Conservation (phyloP, 129 eudicot genomes). For the Ambrosia trifida region DNA sequence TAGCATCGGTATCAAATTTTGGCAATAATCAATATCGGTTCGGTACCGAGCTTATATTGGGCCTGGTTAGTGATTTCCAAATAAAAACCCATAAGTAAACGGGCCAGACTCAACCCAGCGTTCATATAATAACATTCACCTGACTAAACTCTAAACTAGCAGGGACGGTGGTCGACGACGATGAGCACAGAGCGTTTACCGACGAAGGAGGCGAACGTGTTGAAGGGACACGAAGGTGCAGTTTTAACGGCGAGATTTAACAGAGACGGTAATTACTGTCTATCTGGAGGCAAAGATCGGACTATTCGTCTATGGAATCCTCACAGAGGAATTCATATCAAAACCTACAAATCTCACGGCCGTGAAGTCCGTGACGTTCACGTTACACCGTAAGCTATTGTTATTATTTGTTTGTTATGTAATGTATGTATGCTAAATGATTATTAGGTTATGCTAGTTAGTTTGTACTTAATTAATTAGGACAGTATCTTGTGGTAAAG, state of each 20-base stretch:
- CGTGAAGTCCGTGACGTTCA: conserved; percentile 98
- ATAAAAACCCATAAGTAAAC: background rate
- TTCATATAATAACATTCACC: background rate
- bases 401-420: background rate
- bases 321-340: conserved; percentile 93
- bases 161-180: conserved; percentile 24
- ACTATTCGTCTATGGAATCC: conserved; percentile 99
- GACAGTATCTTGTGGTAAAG: conserved; percentile 2
- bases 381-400: conserved; percentile 61
- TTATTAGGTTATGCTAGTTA: background rate
- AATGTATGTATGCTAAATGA: background rate
- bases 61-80: background rate
- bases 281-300: conserved; percentile 93
- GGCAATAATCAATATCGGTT: too few relatives aligned
- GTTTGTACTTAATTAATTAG: background rate
- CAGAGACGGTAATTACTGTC: conserved; percentile 78
- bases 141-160: background rate
- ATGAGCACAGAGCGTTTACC: conserved; percentile 68
- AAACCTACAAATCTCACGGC: conserved; percentile 93
- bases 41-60: background rate
- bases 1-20: too few relatives aligned
- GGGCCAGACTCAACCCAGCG: background rate
- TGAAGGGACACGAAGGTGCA: conserved; percentile 97
- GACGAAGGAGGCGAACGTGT: conserved; percentile 62
- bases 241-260: conserved; percentile 91